A percentile compares a stretch with the other conserved stretches of the same genome.
These are phyloP conservation scores for Magnusiomyces magnusii DNA, from an alignment of 1,139 yeast species.

Conservation along the genomic window DNA sequence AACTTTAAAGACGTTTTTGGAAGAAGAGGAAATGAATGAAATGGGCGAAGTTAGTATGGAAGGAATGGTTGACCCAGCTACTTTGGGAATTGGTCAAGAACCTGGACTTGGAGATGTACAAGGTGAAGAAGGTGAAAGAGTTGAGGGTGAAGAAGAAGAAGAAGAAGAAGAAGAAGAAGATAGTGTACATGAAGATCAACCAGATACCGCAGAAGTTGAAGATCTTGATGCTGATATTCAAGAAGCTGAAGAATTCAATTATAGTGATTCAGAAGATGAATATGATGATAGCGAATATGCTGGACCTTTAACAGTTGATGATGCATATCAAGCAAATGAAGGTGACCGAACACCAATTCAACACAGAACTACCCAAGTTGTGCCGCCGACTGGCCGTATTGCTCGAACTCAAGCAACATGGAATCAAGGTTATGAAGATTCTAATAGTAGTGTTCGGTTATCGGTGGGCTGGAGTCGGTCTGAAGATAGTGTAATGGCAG, in stretches of 20 bases:
- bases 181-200: neutral
- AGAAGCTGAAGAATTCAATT: constrained; percentile 10
- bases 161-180: neutral
- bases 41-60: constrained; percentile 7
- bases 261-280: constrained; percentile 8
- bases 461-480: neutral
- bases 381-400: neutral
- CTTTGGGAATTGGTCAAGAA: neutral
- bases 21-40: constrained; percentile 14
- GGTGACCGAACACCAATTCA: neutral
- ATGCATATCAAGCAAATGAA: constrained; percentile 1
- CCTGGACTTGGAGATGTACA: constrained; percentile 17
- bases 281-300: constrained; percentile 10
- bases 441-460: neutral
- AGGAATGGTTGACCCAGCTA: neutral
- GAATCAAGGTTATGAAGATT: neutral
- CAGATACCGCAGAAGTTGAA: constrained; percentile 7
- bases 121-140: constrained; percentile 16
- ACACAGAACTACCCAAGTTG: neutral
- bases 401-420: neutral
- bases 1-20: constrained; percentile 21
- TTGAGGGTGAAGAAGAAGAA: neutral
- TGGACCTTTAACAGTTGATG: constrained; percentile 5
- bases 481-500: neutral
- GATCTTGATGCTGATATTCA: constrained; percentile 9